Conservation (phyloP, 2,329 filamentous ascomycete genomes). For the Penicillium decumbens region DNA sequence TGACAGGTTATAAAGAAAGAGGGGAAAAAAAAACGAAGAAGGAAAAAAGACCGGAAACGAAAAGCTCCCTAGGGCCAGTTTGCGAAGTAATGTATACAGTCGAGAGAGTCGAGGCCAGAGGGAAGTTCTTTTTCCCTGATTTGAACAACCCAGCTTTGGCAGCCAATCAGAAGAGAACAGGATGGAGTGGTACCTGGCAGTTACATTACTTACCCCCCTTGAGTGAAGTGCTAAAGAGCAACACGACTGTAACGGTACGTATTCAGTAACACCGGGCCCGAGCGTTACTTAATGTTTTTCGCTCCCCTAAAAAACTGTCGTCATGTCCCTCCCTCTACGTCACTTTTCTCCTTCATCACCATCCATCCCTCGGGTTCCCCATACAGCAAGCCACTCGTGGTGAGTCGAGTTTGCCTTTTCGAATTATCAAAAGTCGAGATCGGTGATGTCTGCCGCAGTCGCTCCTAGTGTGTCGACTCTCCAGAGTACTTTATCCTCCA, state of each 20-base stretch:
- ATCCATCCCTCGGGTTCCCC: slow-evolving; percentile 18
- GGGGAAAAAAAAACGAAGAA: background rate
- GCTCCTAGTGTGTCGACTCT: slow-evolving; percentile 35
- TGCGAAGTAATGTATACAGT: background rate
- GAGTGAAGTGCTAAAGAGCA: no score
- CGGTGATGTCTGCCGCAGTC: slow-evolving; percentile 41
- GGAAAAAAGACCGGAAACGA: background rate
- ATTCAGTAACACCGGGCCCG: background rate
- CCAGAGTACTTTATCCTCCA: slow-evolving; percentile 37
- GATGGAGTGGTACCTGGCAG: background rate
- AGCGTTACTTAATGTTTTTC: slow-evolving; percentile 15
- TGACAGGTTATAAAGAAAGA: background rate
- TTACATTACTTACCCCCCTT: background rate
- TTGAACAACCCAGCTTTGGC: background rate
- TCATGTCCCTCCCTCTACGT: slow-evolving; percentile 37
- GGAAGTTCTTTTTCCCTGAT: background rate
- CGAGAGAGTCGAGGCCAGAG: background rate
- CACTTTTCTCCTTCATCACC: slow-evolving; percentile 30
- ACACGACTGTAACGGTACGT: background rate
- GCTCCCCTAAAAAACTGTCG: slow-evolving; percentile 34
- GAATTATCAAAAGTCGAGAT: background rate
- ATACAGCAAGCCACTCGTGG: slow-evolving; percentile 14
- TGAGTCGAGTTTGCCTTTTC: slow-evolving; percentile 10
- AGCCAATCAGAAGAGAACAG: background rate
- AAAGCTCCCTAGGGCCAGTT: no score